Evolutionary conservation across 1,284 basidiomycete species (phyloP).

Genomic region (Coniferiporia sulphurascens): DNA sequence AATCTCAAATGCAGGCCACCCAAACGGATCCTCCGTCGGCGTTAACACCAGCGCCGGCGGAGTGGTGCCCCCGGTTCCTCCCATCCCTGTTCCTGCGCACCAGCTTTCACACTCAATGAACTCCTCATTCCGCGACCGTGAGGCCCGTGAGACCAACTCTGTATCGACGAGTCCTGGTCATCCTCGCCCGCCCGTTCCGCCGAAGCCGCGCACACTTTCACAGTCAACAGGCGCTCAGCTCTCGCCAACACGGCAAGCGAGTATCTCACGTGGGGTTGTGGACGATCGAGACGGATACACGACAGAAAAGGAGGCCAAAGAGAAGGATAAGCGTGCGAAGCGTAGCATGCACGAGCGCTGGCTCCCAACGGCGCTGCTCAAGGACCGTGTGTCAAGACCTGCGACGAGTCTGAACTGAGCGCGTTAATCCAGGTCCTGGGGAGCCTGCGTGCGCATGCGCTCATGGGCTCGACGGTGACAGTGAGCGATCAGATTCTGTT

Average conservation of each 20-base stretch:
- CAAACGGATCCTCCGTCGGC: slow-evolving; percentile 18
- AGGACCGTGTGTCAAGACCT: slow-evolving; percentile 7
- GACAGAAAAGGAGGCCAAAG: slow-evolving; percentile 1
- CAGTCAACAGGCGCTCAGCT: slow-evolving; percentile 4
- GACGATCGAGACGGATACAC: slow-evolving; percentile 15
- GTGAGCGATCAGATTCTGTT: not conserved
- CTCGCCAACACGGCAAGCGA: not conserved
- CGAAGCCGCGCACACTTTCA: slow-evolving; percentile 17
- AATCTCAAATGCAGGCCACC: not conserved
- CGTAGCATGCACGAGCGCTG: slow-evolving; percentile 12
- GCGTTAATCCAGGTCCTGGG: not conserved
- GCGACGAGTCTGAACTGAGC: slow-evolving; percentile 11
- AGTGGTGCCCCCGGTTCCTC: not conserved
- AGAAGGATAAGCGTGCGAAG: slow-evolving; percentile 13
- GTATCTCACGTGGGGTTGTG: slow-evolving; percentile 6
- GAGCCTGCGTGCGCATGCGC: not conserved
- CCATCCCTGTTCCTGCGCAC: slow-evolving; percentile 1
- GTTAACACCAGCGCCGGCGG: slow-evolving; percentile 3
- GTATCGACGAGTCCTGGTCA: not conserved
- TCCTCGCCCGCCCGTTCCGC: slow-evolving; percentile 16
- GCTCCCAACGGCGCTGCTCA: not conserved
- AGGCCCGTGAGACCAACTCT: not conserved
- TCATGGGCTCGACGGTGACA: not conserved
- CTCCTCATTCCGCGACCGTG: not conserved
- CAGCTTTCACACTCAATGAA: slow-evolving; percentile 7